These are phyloP conservation scores for Starmerella riodocensis DNA, from an alignment of 805 yeast genomes.

Conservation along the genomic window DNA sequence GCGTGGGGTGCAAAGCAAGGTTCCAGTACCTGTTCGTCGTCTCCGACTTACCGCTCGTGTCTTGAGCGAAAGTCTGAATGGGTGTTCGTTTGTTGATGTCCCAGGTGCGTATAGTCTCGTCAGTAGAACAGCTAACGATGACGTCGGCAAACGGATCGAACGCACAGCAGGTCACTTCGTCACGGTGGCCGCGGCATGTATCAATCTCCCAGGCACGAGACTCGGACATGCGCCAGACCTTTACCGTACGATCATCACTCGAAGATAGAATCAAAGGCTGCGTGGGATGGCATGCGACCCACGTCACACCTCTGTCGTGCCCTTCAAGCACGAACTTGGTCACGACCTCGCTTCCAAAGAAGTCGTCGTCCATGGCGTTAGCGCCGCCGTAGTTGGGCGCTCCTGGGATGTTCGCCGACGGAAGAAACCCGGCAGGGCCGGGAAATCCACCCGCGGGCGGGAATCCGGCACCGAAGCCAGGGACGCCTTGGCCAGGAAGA, in stretches of 20 bases:
- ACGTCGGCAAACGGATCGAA: conserved; percentile 92
- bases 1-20: conserved; percentile 72
- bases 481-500: conserved; percentile 2
- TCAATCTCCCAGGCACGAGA: conserved; percentile 99
- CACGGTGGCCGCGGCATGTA: conserved; percentile 94
- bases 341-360: conserved; percentile 86
- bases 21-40: conserved; percentile 52
- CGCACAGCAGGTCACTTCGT: conserved; percentile 73
- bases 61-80: conserved; percentile 86
- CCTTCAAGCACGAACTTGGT: conserved; percentile 96
- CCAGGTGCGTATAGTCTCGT: conserved; percentile 93
- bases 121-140: conserved; percentile 88
- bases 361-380: conserved; percentile 34
- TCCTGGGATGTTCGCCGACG: neutral
- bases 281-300: conserved; percentile 97
- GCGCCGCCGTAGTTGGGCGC: conserved; percentile 1
- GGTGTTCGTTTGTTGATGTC: conserved; percentile 88
- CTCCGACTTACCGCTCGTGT: conserved; percentile 55
- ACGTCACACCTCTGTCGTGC: conserved; percentile 95
- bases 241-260: conserved; percentile 90
- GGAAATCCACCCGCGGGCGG: conserved; percentile 6
- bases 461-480: conserved; percentile 5
- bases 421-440: conserved; percentile 4
- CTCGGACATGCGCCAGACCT: conserved; percentile 95
- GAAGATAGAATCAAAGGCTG: conserved; percentile 88